Conservation (phyloP, 768 basidiomycete species). For the Kwoniella shandongensis region DNA sequence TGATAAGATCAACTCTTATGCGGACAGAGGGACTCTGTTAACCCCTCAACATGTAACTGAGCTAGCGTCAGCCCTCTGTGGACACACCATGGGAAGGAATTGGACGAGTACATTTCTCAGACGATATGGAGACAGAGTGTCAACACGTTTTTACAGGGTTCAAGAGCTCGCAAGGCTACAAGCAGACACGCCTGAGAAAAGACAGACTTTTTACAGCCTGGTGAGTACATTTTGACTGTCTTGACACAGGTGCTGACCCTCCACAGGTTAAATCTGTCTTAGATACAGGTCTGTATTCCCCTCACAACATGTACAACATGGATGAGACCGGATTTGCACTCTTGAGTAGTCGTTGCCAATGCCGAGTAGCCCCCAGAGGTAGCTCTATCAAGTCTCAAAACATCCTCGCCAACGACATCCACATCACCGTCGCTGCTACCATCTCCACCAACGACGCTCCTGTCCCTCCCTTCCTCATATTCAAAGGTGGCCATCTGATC, state of each 20-base stretch:
- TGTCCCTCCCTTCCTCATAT: constrained; percentile 23
- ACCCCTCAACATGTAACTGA: constrained; percentile 15
- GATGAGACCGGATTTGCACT: constrained; percentile 21
- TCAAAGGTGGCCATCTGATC: constrained; percentile 4
- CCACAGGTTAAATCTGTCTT: constrained; percentile 8
- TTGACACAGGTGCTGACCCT: neutral
- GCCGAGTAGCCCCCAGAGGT: constrained; percentile 7
- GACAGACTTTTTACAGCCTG: constrained; percentile 11
- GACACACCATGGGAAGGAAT: constrained; percentile 1
- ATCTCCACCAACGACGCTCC: constrained; percentile 3
- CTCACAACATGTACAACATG: constrained; percentile 21
- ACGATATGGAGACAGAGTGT: constrained; percentile 8
- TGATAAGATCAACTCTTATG: constrained; percentile 11
- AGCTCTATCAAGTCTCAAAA: neutral
- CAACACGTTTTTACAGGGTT: constrained; percentile 1
- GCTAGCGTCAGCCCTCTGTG: constrained; percentile 3
- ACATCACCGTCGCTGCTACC: constrained; percentile 13
- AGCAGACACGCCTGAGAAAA: constrained; percentile 13
- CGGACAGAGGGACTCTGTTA: constrained; percentile 15
- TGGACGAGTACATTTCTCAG: constrained; percentile 13
- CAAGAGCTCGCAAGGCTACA: constrained; percentile 9
- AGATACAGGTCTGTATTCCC: constrained; percentile 4
- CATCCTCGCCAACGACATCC: neutral
- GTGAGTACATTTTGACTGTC: constrained; percentile 8
- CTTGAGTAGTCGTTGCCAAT: neutral